These are phyloP conservation scores for Panicum miliaceum DNA, from an alignment of 176 grass and related monocot genomes.

Conservation along the genomic window DNA sequence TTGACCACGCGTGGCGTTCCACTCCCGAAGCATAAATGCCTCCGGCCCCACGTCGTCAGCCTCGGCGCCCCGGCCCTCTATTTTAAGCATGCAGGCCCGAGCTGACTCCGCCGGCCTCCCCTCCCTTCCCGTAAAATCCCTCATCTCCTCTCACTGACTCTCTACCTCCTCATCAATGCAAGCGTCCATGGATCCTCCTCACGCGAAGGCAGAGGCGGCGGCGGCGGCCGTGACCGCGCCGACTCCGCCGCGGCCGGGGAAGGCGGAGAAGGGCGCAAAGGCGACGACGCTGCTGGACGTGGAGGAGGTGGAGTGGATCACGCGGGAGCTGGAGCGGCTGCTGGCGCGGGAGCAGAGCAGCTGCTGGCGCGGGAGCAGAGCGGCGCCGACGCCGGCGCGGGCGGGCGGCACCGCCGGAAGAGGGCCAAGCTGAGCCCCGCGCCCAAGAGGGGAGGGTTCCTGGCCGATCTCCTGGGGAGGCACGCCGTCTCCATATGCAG, in stretches of 20 bases:
- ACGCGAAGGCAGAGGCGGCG: background rate
- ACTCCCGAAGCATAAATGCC: conserved; percentile 11
- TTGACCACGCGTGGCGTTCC: conserved; percentile 35
- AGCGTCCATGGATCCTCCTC: conserved; percentile 23
- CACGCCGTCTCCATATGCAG: conserved; percentile 57
- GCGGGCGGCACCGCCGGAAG: conserved; percentile 25
- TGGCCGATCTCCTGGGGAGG: conserved; percentile 40
- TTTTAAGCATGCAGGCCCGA: conserved; percentile 21
- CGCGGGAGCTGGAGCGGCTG: conserved; percentile 68
- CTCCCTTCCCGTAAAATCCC: background rate
- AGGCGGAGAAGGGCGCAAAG: background rate
- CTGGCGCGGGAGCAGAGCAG: conserved; percentile 28
- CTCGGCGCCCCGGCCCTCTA: conserved; percentile 11
- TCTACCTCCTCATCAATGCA: background rate
- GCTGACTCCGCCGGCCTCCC: background rate
- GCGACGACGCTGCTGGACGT: conserved; percentile 61
- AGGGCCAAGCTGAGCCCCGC: background rate
- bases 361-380: background rate
- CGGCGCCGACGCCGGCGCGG: background rate
- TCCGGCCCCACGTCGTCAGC: conserved; percentile 25
- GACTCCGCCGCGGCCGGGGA: background rate
- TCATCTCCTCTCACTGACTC: background rate
- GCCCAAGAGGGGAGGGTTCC: conserved; percentile 30
- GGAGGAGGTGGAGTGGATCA: conserved; percentile 79
- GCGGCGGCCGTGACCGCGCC: background rate